A percentile compares a stretch with the other conserved stretches of the same genome.
phyloP scores from a whole-genome alignment of 2,329 filamentous ascomycete genomes.

The Aphanocladium album region DNA sequence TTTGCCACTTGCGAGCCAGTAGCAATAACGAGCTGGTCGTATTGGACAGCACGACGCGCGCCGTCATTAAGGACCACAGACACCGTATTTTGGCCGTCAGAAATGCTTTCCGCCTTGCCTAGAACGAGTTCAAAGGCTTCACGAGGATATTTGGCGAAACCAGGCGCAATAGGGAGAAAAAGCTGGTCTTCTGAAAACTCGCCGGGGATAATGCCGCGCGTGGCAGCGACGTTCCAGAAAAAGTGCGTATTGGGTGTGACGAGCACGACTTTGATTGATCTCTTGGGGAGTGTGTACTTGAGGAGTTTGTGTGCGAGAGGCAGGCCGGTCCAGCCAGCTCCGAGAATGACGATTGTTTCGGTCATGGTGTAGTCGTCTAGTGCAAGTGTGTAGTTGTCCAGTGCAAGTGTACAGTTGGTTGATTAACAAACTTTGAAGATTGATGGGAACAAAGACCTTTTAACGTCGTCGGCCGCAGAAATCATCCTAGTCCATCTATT shows the following conservation, averaged over 20 bases:
- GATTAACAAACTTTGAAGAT: background rate
- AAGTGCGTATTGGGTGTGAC: conserved; percentile 50
- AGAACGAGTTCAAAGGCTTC: conserved; percentile 45
- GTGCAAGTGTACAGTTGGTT: background rate
- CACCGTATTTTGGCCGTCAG: conserved; percentile 30
- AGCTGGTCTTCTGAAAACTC: conserved; percentile 42
- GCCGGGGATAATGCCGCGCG: conserved; percentile 48
- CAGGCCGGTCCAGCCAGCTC: conserved; percentile 47
- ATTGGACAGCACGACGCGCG: conserved; percentile 30
- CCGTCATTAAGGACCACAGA: conserved; percentile 29
- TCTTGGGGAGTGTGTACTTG: conserved; percentile 40
- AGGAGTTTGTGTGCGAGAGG: conserved; percentile 47
- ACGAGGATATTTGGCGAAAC: conserved; percentile 40
- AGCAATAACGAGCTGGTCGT: conserved; percentile 49
- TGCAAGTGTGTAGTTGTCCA: background rate
- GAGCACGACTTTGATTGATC: conserved; percentile 46
- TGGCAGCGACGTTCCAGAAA: conserved; percentile 52
- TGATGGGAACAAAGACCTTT: background rate
- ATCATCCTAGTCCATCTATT: background rate
- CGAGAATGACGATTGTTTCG: conserved; percentile 49
- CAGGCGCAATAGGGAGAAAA: conserved; percentile 40
- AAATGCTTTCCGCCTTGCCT: conserved; percentile 36
- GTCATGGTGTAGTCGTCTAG: conserved; percentile 28
- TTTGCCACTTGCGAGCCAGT: conserved; percentile 44
- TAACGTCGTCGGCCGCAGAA: no score